A percentile compares a stretch with the other conserved stretches of the same genome.
Conservation (phyloP, 2,329 filamentous ascomycete species). For the Aplosporella prunicola region DNA sequence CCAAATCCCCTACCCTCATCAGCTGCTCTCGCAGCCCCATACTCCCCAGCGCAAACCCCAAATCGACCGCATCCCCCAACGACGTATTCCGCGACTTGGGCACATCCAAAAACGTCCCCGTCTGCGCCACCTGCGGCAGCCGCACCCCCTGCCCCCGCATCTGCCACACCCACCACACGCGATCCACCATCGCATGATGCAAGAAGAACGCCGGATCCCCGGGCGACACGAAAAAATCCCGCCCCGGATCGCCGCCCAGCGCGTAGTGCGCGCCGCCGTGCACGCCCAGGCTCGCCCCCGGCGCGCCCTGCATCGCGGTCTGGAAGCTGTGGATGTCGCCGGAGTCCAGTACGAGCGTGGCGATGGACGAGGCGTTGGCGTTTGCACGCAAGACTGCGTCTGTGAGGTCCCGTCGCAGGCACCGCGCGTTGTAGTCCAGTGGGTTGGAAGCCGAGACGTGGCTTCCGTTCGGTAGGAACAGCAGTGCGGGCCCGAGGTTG, state of each 20-base stretch:
- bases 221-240: slow-evolving; percentile 38
- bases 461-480: slow-evolving; percentile 13
- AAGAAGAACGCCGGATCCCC: slow-evolving; percentile 32
- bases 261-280: slow-evolving; percentile 41
- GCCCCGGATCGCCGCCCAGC: slow-evolving; percentile 37
- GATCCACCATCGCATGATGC: slow-evolving; percentile 41
- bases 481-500: slow-evolving; percentile 39
- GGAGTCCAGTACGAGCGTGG: slow-evolving; percentile 16
- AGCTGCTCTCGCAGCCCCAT: slow-evolving; percentile 11
- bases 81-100: slow-evolving; percentile 37
- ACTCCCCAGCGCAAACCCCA: slow-evolving; percentile 28
- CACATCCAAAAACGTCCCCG: slow-evolving; percentile 33
- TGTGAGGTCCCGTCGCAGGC: slow-evolving; percentile 30
- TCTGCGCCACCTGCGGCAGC: slow-evolving; percentile 27
- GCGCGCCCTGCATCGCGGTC: slow-evolving; percentile 30
- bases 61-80: slow-evolving; percentile 33
- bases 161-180: slow-evolving; percentile 44
- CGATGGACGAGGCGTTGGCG: slow-evolving; percentile 18
- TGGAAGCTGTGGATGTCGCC: slow-evolving; percentile 27
- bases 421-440: slow-evolving; percentile 30
- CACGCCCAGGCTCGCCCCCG: slow-evolving; percentile 28
- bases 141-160: slow-evolving; percentile 32
- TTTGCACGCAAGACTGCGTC: slow-evolving; percentile 17
- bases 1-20: slow-evolving; percentile 29
- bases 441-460: slow-evolving; percentile 11